phyloP scores from a whole-genome alignment of 139 green algal genomes.

The Edaphochlamys debaryana region DNA sequence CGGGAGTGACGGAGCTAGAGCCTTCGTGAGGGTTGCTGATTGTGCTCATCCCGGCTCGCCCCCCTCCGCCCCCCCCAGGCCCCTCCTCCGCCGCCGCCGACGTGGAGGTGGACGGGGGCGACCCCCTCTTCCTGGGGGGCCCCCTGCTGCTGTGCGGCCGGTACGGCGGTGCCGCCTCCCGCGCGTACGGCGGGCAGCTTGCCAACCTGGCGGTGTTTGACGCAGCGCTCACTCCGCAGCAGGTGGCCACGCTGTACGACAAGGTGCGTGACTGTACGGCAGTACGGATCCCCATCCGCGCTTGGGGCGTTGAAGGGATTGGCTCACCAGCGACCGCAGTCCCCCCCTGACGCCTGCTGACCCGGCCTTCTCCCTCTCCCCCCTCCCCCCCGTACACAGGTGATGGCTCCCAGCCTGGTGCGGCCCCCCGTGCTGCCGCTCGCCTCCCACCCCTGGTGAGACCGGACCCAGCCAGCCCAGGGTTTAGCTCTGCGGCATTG shows the following conservation, averaged over 20 bases:
- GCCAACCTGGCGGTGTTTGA: slow-evolving; percentile 24
- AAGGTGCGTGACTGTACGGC: neutral
- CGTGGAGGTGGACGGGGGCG: slow-evolving; percentile 46
- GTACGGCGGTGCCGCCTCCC: slow-evolving; percentile 1
- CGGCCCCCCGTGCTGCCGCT: neutral
- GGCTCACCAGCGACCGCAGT: too few relatives aligned
- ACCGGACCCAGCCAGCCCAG: too few relatives aligned
- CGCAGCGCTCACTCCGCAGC: neutral
- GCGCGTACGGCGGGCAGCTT: slow-evolving; percentile 30
- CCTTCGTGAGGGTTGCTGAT: neutral
- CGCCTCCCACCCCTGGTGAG: slow-evolving; percentile 23
- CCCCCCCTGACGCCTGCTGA: neutral
- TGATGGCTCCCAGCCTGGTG: neutral
- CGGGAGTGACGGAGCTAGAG: too few relatives aligned
- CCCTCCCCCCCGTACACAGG: neutral
- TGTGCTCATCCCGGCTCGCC: too few relatives aligned
- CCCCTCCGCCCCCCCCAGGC: neutral
- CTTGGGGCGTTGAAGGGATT: too few relatives aligned
- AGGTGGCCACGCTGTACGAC: slow-evolving; percentile 27
- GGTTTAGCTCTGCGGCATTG: too few relatives aligned
- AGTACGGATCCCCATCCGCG: too few relatives aligned
- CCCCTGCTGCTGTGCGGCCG: slow-evolving; percentile 57
- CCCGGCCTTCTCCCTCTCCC: neutral
- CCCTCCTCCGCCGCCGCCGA: neutral
- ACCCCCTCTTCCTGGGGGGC: slow-evolving; percentile 43